Conservation (phyloP, 225 moss, liverwort and hornwort species). For the Climacium dendroides region DNA sequence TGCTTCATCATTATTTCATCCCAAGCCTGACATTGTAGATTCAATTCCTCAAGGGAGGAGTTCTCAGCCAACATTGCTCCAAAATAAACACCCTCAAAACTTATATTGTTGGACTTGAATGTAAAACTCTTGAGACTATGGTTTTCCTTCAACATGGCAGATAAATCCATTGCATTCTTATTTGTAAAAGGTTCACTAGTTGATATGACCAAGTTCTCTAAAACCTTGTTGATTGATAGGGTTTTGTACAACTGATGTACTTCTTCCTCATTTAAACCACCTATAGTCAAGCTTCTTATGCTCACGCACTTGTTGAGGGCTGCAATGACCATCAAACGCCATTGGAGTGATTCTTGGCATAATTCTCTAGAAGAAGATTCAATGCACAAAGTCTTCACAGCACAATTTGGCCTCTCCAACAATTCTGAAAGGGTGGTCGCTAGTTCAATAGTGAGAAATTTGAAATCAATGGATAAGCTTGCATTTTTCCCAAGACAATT, state of each 20-base stretch:
- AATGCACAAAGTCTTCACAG: accelerated
- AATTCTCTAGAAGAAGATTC: accelerated
- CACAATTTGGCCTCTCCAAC: not conserved
- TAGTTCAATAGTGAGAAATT: not conserved
- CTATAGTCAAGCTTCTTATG: too few species aligned
- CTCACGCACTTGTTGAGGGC: not conserved
- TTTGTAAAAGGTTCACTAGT: accelerated
- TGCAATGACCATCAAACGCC: not conserved
- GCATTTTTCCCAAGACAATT: too few species aligned
- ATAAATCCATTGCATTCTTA: accelerated
- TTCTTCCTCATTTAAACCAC: too few species aligned
- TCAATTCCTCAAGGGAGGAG: too few species aligned
- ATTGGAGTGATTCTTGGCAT: too few species aligned
- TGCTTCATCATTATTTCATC: not conserved
- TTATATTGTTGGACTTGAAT: accelerated
- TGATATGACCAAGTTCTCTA: not conserved
- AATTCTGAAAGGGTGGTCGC: accelerated
- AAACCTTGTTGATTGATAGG: not conserved
- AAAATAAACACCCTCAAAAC: accelerated
- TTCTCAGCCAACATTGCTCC: not conserved
- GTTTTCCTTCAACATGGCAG: not conserved
- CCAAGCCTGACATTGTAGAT: accelerated
- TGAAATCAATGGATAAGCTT: accelerated
- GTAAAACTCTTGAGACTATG: not conserved
- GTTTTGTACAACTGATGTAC: not conserved